Percentiles rank a stretch among this genome's conserved stretches.
phyloP scores from a whole-genome alignment of 2,329 filamentous ascomycete genomes.

The Trichoderma endophyticum region DNA sequence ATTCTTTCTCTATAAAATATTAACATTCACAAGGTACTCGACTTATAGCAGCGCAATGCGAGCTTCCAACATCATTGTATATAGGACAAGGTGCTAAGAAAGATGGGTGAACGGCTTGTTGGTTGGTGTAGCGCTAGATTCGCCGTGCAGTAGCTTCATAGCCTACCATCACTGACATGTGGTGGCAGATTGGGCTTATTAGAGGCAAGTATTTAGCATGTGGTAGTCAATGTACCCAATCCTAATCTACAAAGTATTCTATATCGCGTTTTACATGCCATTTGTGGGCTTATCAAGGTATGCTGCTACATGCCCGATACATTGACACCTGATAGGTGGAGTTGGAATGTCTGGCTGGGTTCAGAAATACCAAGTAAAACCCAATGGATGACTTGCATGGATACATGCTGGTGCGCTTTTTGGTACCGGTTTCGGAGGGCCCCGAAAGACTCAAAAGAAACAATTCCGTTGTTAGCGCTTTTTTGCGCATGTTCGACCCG shows the following conservation, averaged over 20 bases:
- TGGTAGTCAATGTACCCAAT: not conserved
- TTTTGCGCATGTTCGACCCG: not conserved
- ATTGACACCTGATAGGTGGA: not conserved
- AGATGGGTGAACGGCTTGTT: not conserved
- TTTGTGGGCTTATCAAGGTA: not conserved
- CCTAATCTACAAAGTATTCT: not conserved
- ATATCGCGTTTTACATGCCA: not conserved
- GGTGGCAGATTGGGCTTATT: not conserved
- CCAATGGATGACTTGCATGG: not conserved
- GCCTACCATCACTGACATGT: not conserved
- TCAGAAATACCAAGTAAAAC: not conserved
- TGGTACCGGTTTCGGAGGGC: conserved; percentile 2
- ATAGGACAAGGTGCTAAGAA: not conserved
- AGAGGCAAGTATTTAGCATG: not conserved
- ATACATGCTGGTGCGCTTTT: not conserved
- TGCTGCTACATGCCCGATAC: not conserved
- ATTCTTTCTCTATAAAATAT: not conserved
- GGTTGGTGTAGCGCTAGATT: not conserved
- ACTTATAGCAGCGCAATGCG: too few relatives aligned
- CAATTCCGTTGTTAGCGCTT: not conserved
- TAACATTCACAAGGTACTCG: too few relatives aligned
- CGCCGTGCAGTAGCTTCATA: not conserved
- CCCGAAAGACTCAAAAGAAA: not conserved
- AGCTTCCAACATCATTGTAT: not conserved
- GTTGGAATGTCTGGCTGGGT: not conserved